These are phyloP conservation scores for Podospora sp. DNA, from an alignment of 495 filamentous ascomycete genomes.

Conservation along the genomic window DNA sequence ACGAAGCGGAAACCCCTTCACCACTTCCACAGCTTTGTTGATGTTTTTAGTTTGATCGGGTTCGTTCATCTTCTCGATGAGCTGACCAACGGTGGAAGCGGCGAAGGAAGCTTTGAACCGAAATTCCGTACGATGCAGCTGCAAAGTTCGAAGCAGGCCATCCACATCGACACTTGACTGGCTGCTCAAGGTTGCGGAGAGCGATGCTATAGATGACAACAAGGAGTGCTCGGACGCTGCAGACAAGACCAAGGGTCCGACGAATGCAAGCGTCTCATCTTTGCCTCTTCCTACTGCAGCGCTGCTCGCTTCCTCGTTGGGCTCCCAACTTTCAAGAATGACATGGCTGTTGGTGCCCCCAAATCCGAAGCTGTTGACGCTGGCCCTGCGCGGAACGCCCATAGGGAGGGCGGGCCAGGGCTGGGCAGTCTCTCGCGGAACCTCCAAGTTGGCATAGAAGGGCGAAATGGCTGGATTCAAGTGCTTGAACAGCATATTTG, in stretches of 20 bases:
- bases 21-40: not conserved
- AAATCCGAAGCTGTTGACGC: constrained; percentile 22
- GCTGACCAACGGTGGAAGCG: too few species aligned
- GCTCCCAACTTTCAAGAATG: constrained; percentile 28
- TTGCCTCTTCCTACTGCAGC: constrained; percentile 30
- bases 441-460: constrained; percentile 19
- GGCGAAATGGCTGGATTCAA: constrained; percentile 48
- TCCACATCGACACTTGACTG: not conserved
- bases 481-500: constrained; percentile 49
- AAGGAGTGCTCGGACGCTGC: not conserved
- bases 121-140: too few species aligned
- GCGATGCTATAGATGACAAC: not conserved
- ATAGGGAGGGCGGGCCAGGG: constrained; percentile 9
- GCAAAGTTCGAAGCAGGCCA: not conserved
- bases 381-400: constrained; percentile 13
- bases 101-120: too few species aligned
- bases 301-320: not conserved
- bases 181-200: not conserved
- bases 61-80: too few species aligned
- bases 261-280: not conserved
- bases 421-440: constrained; percentile 27
- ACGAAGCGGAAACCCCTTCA: not conserved
- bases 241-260: not conserved
- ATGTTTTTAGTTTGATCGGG: not conserved
- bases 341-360: constrained; percentile 25